Percentiles rank a stretch among this genome's conserved stretches.
Evolutionary conservation across 176 grass and related monocot genomes (phyloP).

Genomic region (Pontederia crassipes): DNA sequence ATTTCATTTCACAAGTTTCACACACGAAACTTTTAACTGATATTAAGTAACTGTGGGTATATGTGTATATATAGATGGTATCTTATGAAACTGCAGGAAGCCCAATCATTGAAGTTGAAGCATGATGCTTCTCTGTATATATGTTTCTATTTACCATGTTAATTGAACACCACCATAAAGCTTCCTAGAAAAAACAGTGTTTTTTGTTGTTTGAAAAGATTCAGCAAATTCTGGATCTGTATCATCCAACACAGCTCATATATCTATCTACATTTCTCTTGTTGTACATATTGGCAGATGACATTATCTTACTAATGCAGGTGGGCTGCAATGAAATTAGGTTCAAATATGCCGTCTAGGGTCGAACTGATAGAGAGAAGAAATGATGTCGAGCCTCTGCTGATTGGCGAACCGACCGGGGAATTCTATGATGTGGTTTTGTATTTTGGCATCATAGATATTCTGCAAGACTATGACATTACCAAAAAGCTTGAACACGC

Average conservation of each 20-base stretch:
- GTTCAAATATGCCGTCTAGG: constrained; percentile 62
- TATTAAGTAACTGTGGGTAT: no score
- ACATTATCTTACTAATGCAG: constrained; percentile 11
- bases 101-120: background rate
- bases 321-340: constrained; percentile 57
- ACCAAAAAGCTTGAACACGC: constrained; percentile 79
- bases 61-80: no score
- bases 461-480: constrained; percentile 91
- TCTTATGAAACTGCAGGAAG: no score
- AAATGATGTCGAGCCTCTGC: constrained; percentile 35
- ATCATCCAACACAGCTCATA: background rate
- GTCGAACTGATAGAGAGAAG: constrained; percentile 50
- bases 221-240: background rate
- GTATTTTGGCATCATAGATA: constrained; percentile 88
- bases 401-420: constrained; percentile 60
- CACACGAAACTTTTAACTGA: no score
- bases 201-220: no score
- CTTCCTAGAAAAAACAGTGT: no score
- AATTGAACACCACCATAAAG: no score
- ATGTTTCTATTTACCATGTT: background rate
- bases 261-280: background rate
- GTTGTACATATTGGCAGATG: background rate
- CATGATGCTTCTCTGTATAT: constrained; percentile 5
- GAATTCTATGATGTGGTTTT: constrained; percentile 74
- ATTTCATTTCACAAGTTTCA: no score